Evolutionary conservation across 176 grass and related monocot genomes (phyloP), one percentile per base, ranked within the genome.

Genomic region (Saccharum spontaneum): DNA sequence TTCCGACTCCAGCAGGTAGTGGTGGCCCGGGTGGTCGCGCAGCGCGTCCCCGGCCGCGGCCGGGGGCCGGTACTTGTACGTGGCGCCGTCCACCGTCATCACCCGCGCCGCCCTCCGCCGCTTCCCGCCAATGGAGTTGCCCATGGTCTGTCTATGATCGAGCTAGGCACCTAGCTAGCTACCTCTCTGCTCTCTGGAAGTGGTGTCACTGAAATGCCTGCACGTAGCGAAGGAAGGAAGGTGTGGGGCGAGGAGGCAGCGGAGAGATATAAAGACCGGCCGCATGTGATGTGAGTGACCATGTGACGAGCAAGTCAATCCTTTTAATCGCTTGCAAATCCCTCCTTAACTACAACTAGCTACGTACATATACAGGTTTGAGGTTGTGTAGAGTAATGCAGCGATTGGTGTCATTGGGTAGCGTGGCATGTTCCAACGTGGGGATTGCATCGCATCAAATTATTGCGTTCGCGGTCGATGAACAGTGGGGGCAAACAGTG

Each of bases 11-110:
- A 97, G 88, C 3, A 97, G 80, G 41, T 85, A 83, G 36, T 88
- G 84, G 83, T 87, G 77, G 1, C 92, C 92, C 15, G 90, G 94
- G 86, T 94, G 92, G 44, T 92, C 92, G 0, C 88, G 85, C 12
- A 97, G 88, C 37, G 88, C 90, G 17, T 72, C 73, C 0, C 30
- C 50, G 0, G 88, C 92, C 66, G 68, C 38, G 22, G 77, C 85
- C 4, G 92, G 92, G 0, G 90, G 61, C 12, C 89, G 88, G 82
- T 90, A 81, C 44, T 82, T 91, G 82, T 85, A 67, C 1, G 92
- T 92, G 17, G 94, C 77, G 65, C 94, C 94, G 83, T 94, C 94
- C 67, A 97, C 80, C 90, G 69, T 97, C 94, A 97, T 97, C 80
- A 97, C 92, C 80, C 89, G 85, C 30, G 85, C 88, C 14, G 45